Conservation (phyloP, 2,329 filamentous ascomycete species). For the Fusarium circinatum region DNA sequence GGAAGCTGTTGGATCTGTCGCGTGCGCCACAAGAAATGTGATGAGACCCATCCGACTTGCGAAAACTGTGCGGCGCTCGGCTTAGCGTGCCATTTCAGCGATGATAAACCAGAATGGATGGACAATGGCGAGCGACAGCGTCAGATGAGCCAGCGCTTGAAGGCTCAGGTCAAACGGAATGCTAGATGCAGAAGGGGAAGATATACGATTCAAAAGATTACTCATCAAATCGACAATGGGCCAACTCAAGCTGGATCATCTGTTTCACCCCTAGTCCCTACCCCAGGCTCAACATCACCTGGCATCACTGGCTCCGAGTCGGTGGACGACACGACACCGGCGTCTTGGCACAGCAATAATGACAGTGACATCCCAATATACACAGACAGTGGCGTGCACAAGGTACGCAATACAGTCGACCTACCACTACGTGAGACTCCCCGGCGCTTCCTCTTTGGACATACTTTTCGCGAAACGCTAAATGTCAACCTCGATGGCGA, state of each 20-base stretch:
- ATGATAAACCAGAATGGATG: slow-evolving; percentile 60
- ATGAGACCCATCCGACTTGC: not conserved
- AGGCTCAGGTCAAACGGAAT: slow-evolving; percentile 39
- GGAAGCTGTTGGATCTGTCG: slow-evolving; percentile 26
- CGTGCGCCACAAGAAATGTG: slow-evolving; percentile 27
- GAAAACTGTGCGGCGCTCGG: slow-evolving; percentile 54
- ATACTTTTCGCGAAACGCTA: not conserved
- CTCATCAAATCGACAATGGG: not conserved
- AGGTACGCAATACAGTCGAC: not conserved
- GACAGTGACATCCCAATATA: not conserved
- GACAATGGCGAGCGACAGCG: slow-evolving; percentile 46
- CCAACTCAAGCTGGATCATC: not conserved
- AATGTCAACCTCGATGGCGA: not conserved
- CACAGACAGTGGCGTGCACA: not conserved
- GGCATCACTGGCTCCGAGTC: not conserved
- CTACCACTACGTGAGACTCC: not conserved
- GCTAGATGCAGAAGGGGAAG: slow-evolving; percentile 48
- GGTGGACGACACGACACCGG: not conserved
- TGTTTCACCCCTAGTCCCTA: not conserved
- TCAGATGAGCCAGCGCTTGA: slow-evolving; percentile 39
- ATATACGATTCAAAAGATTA: not conserved
- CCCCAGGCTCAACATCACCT: not conserved
- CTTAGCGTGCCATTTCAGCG: slow-evolving; percentile 59
- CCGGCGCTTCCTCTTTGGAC: not conserved
- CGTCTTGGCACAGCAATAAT: not conserved